Conservation (phyloP, 225 moss, liverwort and hornwort genomes). For the Polytrichum formosum region DNA sequence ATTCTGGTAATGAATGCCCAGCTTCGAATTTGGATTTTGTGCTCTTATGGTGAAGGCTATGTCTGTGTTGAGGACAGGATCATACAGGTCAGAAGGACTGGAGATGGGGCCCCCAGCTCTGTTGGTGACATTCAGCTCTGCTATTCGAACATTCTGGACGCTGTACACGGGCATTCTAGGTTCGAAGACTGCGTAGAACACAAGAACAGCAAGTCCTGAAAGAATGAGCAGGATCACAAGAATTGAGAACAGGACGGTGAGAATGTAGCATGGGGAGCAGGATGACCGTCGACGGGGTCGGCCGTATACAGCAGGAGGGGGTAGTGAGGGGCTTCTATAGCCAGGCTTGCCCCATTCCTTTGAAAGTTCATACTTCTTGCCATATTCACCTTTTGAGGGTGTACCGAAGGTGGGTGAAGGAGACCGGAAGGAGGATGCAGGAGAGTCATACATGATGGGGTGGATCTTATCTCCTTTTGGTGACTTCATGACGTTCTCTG, state of each 20-base stretch:
- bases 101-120: conserved; percentile 22
- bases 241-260: conserved; percentile 32
- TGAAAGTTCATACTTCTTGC: not conserved
- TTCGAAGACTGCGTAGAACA: conserved; percentile 34
- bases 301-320: conserved; percentile 38
- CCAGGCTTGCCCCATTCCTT: conserved; percentile 1
- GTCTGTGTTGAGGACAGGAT: conserved; percentile 43
- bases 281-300: conserved; percentile 22
- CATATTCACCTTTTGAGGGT: not conserved
- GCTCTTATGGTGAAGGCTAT: conserved; percentile 40
- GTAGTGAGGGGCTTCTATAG: conserved; percentile 13
- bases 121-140: conserved; percentile 35
- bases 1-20: conserved; percentile 46
- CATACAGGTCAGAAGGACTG: conserved; percentile 8
- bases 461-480: conserved; percentile 3
- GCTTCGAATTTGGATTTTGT: conserved; percentile 43
- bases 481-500: conserved; percentile 5
- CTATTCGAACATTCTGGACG: conserved; percentile 37
- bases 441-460: conserved; percentile 5
- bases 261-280: conserved; percentile 22
- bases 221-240: conserved; percentile 42
- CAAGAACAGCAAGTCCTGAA: conserved; percentile 19
- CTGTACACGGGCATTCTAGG: conserved; percentile 37
- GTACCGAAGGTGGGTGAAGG: not conserved
- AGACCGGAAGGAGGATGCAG: conserved; percentile 3